Evolutionary conservation across 495 filamentous ascomycete genomes (phyloP), one percentile per base, ranked within the genome.

Genomic region (Annulohypoxylon moriforme): DNA sequence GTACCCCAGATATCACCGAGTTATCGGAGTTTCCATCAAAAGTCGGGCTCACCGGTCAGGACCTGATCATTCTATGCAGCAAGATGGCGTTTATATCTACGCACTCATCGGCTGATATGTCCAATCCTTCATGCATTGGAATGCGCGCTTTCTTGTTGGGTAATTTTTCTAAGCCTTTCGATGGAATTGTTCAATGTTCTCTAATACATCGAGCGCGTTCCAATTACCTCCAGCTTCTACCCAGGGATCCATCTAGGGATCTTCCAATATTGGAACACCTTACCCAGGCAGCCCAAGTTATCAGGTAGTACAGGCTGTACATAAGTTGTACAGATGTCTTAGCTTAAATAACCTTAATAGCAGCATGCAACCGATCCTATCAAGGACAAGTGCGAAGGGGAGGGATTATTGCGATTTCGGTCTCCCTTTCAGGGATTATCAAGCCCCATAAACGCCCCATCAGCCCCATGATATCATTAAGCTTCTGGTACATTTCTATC

Each of bases 11-110:
- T 65, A 71, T 62, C 16, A 24, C 69, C 58, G 50, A 67, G 18
- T 22, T 4, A 50, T 62, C 57, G 57, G 58, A 46, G 68, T 70
- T 69, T 46, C 31, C 60, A 60, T 64, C 44, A 53, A 50, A 50
- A 36, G 47, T 55, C 47, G 68, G 53, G 40, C 52, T 63, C 40
- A 25, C 40, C 50, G 42, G 59, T 40, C 14, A 31, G 4, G 29
- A 55, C 38, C 18, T 57, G n/a, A n/a, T 63, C n/a, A n/a, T 55
- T 18, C 27, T 16, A 29, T 55, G 16, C 11, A 27, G 50, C 27
- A 55, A 6, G 27, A 38, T 16, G 34, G 31, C 36, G 10, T 25
- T 40, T 27, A 58, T 52, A 55, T 34, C 9, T 34, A 47, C 29
- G 25, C 24, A 25, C 42, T 70, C 55, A 38, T 70, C 61, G 38